phyloP scores from a whole-genome alignment of 306 rosid genomes.

The Rosa rugosa region DNA sequence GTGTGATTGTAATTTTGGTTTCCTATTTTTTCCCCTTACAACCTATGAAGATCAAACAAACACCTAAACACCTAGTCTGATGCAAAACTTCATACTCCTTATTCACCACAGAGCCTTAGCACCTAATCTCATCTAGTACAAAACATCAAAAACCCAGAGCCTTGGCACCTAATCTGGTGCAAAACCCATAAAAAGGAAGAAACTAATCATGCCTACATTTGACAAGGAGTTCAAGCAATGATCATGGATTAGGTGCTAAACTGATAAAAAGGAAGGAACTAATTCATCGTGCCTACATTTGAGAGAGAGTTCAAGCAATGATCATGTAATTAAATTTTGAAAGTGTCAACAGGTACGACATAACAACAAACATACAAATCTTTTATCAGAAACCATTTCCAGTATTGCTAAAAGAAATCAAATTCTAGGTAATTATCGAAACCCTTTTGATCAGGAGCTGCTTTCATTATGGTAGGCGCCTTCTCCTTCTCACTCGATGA shows the following conservation, averaged over 20 bases:
- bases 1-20: not conserved
- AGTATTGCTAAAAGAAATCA: conserved; percentile 83
- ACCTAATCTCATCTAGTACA: too few species aligned
- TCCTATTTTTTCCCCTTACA: too few species aligned
- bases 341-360: conserved; percentile 40
- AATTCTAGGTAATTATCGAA: conserved; percentile 90
- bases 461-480: conserved; percentile 30
- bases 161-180: not conserved
- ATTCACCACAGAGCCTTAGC: too few species aligned
- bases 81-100: too few species aligned
- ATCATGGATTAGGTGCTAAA: too few species aligned
- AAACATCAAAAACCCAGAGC: too few species aligned
- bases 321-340: conserved; percentile 50
- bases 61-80: not conserved
- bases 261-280: not conserved
- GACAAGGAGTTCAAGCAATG: too few species aligned
- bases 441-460: conserved; percentile 62
- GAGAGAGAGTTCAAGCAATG: conserved; percentile 21
- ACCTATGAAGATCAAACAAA: too few species aligned
- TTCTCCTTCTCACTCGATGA: conserved; percentile 63
- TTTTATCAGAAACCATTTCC: conserved; percentile 49
- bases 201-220: too few species aligned
- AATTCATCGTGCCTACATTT: conserved; percentile 23
- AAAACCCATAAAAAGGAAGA: not conserved
- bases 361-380: conserved; percentile 55